Evolutionary conservation across 169 alveolate species (phyloP), one percentile per base, ranked within the genome.

Genomic region (Babesia sp.): DNA sequence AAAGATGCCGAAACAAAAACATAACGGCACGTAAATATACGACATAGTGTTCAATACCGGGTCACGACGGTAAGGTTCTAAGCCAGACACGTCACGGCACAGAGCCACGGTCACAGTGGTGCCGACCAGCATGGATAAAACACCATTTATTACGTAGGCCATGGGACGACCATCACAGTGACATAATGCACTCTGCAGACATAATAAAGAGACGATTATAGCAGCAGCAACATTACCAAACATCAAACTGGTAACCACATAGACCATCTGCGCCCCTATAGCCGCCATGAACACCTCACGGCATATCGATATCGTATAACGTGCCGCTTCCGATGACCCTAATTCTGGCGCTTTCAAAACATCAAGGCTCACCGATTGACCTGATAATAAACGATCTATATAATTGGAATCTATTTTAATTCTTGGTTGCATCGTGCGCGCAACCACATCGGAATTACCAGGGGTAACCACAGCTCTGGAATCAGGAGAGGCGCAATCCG

Each of bases 101-200:
- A 81, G 74, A 0, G 89, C 77, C 20, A 81, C 58, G 12, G 66
- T 42, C 16, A 81, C 71, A 24, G 74, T 64, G 36, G 68, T 57
- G 20, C 58, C 84, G 2, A 72, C 77, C 44, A 69, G 16, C 3
- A 81, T 20, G 31, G 81, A 81, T 20, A 81, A 53, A 18, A 81
- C 46, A 44, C 75, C 89, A 42, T 72, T 81, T 8, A 81, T 68
- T 45, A 60, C 48, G 60, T 81, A 81, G 22, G 89, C 83, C 59
- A 71, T 41, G 22, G 89, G 89, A 41, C 89, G 70, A 14, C 84
- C 89, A 51, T 81, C 89, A 31, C 71, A 59, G 68, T 81, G 89
- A 73, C 89, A 81, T 53, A 81, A 56, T 31, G 71, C 61, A 41
- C 84, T 72, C 53, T 81, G 89, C n/a, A 81, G 55, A 45, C 68